A percentile compares a stretch with the other conserved stretches of the same genome.
These are phyloP conservation scores for Lactarius hengduanensis DNA, from an alignment of 768 basidiomycete genomes.

Conservation along the genomic window DNA sequence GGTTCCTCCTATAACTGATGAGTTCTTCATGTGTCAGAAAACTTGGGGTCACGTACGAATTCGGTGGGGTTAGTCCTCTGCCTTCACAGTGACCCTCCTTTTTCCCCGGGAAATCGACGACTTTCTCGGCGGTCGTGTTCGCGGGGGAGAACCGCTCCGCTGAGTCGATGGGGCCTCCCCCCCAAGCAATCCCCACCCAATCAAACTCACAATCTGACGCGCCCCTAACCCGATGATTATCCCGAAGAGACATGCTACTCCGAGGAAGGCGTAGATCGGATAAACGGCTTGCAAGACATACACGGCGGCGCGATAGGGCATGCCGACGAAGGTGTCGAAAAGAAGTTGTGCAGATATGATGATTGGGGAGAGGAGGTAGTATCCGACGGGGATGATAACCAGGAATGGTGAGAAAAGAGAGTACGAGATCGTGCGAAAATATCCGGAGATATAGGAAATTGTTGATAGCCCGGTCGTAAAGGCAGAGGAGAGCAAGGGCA, in stretches of 20 bases:
- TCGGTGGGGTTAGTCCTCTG: conserved; percentile 12
- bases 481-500: conserved; percentile 3
- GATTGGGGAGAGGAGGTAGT: conserved; percentile 21
- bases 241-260: conserved; percentile 24
- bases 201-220: conserved; percentile 16
- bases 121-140: conserved; percentile 13
- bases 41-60: conserved; percentile 2
- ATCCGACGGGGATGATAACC: conserved; percentile 1
- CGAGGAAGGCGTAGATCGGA: conserved; percentile 28
- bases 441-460: not conserved
- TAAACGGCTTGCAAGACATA: conserved; percentile 22
- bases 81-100: conserved; percentile 18
- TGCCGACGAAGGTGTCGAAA: conserved; percentile 13
- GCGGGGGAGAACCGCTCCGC: conserved; percentile 16
- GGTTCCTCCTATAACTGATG: not conserved
- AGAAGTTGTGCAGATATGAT: conserved; percentile 22
- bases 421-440: not conserved
- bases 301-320: conserved; percentile 16
- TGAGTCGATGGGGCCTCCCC: not conserved
- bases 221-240: conserved; percentile 21
- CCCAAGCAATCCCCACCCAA: conserved; percentile 21
- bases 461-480: not conserved
- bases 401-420: conserved; percentile 13
- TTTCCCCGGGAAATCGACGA: conserved; percentile 18
- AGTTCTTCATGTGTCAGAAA: not conserved